These are phyloP conservation scores for Tolypocladium endophyticum DNA, from an alignment of 2,329 filamentous ascomycete genomes.

Conservation along the genomic window DNA sequence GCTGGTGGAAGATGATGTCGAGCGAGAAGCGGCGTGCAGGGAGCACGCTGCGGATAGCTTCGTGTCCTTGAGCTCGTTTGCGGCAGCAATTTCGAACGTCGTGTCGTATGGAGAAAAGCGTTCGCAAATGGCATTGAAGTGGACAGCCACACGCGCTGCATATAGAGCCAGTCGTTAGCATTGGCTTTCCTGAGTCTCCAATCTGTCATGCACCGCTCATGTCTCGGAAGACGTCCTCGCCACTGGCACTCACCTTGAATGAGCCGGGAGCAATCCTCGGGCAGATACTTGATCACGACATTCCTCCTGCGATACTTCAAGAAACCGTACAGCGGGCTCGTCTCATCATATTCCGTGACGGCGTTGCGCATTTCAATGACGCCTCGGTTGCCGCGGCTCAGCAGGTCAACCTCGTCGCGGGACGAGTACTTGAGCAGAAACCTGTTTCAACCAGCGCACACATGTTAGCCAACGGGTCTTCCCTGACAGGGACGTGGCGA, in stretches of 20 bases:
- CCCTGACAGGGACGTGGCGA: not conserved
- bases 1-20: constrained; percentile 74
- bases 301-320: constrained; percentile 82
- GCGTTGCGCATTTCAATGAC: constrained; percentile 72
- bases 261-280: constrained; percentile 80
- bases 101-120: constrained; percentile 80
- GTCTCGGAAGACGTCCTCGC: not conserved
- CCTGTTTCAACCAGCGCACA: constrained; percentile 40
- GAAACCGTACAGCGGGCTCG: constrained; percentile 84
- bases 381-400: constrained; percentile 68
- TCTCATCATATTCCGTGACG: constrained; percentile 70
- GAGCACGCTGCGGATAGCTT: constrained; percentile 82
- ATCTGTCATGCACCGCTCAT: not conserved
- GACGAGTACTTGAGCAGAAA: constrained; percentile 86
- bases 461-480: constrained; percentile 7
- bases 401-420: constrained; percentile 76
- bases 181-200: not conserved
- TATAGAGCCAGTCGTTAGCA: constrained; percentile 4
- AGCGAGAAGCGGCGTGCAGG: constrained; percentile 76
- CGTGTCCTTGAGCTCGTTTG: constrained; percentile 77
- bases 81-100: constrained; percentile 61
- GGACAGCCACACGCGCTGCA: constrained; percentile 69
- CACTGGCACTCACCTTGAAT: constrained; percentile 67
- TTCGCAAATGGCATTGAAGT: constrained; percentile 57
- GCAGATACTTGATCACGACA: constrained; percentile 85